Conservation (phyloP, 805 yeast genomes). For the Wickerhamiella occidentalis region DNA sequence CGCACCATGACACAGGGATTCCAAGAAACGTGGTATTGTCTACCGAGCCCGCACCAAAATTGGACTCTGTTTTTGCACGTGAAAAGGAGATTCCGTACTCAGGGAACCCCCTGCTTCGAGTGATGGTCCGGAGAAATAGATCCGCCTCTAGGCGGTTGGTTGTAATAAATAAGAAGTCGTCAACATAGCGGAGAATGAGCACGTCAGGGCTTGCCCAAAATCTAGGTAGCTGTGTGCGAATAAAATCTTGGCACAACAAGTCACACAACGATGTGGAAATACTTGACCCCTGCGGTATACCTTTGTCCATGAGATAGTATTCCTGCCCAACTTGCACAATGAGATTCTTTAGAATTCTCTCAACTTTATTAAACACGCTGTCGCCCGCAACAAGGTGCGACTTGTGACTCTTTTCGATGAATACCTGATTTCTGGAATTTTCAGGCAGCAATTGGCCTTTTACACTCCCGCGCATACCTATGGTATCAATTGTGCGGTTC, state of each 20-base stretch:
- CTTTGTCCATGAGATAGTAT: conserved; percentile 42
- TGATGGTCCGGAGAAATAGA: conserved; percentile 25
- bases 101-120: conserved; percentile 28
- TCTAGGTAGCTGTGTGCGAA: conserved; percentile 28
- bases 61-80: conserved; percentile 30
- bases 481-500: not conserved
- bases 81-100: conserved; percentile 36
- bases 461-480: not conserved
- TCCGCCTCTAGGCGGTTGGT: conserved; percentile 29
- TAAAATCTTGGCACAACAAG: conserved; percentile 51
- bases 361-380: not conserved
- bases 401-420: not conserved
- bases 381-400: not conserved
- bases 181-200: conserved; percentile 55
- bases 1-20: conserved; percentile 1
- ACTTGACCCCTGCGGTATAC: conserved; percentile 77
- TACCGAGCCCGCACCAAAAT: conserved; percentile 19
- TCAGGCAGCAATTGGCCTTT: not conserved
- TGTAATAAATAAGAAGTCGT: conserved; percentile 71
- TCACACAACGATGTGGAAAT: conserved; percentile 68
- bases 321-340: conserved; percentile 28
- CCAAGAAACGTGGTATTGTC: conserved; percentile 16
- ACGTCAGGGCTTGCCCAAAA: conserved; percentile 20
- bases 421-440: not conserved
- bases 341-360: conserved; percentile 37